Base-by-base conservation (phyloP, 495 filamentous ascomycete genomes). In the Tuber brumale region DNA sequence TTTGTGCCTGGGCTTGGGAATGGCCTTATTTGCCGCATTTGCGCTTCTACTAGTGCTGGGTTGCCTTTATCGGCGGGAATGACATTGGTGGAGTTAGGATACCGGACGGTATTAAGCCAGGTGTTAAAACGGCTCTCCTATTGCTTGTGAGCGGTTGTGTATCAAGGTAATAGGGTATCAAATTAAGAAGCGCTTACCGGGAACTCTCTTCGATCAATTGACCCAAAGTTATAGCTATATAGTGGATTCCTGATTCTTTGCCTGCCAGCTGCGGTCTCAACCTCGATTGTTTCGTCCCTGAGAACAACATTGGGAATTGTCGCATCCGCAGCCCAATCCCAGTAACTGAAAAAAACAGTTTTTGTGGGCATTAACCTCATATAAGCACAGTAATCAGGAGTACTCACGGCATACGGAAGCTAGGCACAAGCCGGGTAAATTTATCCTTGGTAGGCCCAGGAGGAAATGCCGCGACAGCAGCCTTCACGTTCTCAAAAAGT, bases 31-130 rank as follows among this genome's bases (percentile, higher is more conserved):
- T 61, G 51, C 51, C n/a, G 51, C 51, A 61, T 73, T 87, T 89
- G 82, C 74, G 90, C 35, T 81, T 91, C 41, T 88, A 90, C 2
- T 81, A 90, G 69, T 74, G 90, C 66, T 89, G 92, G 83, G 87
- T 86, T 7, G 84, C 87, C 73, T 90, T 89, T 81, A 89, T 91
- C 19, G 76, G 86, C 0, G 89, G 91, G 23, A 87, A 37, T 37
- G 45, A 74, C 37, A 21, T n/a, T 44, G 19, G 23, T 44, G 4
- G 37, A 35, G 23, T 46, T 27, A 27, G 78, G 78, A 27, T 76
- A 74, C 57, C 78, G 78, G 46, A 80, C 12, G 51, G 78, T 80
- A 69, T 75, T 75, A 51, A 72, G 70, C 78, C 78, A 80, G 21
- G 74, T 44, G 14, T 61, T 76, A 21, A 51, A 44, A 4, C 57